These are phyloP conservation scores for Diaporthe aspalathi DNA, from an alignment of 2,329 filamentous ascomycete species.

Conservation along the genomic window DNA sequence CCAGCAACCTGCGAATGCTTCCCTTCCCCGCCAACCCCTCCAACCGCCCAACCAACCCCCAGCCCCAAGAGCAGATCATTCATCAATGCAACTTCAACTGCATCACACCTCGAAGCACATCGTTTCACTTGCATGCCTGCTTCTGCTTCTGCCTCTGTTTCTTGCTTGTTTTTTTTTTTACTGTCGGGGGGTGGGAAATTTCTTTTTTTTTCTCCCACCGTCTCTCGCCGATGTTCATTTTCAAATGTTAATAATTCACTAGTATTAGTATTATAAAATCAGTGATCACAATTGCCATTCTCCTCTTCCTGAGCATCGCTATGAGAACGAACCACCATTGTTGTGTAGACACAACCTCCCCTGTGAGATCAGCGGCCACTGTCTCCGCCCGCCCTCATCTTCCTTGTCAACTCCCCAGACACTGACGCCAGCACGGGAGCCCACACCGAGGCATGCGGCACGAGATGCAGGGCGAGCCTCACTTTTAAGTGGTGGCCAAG, in stretches of 20 bases:
- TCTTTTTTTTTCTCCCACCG: too few species aligned
- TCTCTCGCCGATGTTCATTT: too few species aligned
- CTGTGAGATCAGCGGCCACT: background rate
- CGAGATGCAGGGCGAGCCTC: constrained; percentile 21
- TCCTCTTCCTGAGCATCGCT: background rate
- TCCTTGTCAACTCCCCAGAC: background rate
- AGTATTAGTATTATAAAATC: background rate
- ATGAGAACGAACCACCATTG: too few species aligned
- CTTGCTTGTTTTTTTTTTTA: background rate
- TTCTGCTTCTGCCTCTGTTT: too few species aligned
- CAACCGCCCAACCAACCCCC: too few species aligned
- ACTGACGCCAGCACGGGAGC: background rate
- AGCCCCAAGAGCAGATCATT: constrained; percentile 13
- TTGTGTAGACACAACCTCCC: background rate
- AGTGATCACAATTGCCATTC: background rate
- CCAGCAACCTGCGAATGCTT: too few species aligned
- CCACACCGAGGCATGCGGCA: background rate
- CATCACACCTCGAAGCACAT: constrained; percentile 12
- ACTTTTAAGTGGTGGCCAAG: constrained; percentile 15
- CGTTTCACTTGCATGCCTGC: background rate
- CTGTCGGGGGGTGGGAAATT: too few species aligned
- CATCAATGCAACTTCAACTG: constrained; percentile 27
- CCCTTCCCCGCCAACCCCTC: too few species aligned
- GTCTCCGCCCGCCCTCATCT: background rate
- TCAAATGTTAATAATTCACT: too few species aligned